Conservation (phyloP, 2,329 filamentous ascomycete genomes). For the Bipolaris bicolor region DNA sequence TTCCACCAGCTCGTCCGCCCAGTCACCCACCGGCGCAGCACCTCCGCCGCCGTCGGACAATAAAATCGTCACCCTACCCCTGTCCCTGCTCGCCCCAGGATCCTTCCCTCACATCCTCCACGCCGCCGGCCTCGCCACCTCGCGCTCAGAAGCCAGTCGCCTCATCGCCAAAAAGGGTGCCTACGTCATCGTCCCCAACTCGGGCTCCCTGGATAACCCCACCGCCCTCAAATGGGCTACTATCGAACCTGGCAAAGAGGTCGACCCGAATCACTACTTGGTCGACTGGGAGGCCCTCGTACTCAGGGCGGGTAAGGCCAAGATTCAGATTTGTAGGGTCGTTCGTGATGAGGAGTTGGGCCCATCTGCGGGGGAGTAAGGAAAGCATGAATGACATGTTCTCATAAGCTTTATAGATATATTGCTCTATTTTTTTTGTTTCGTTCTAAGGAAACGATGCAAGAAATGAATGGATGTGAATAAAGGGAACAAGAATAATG, state of each 20-base stretch:
- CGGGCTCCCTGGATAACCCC: constrained; percentile 49
- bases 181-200: constrained; percentile 60
- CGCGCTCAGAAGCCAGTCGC: constrained; percentile 64
- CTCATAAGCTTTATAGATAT: too few relatives aligned
- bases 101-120: constrained; percentile 66
- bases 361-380: too few relatives aligned
- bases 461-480: too few relatives aligned
- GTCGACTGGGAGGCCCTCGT: constrained; percentile 64
- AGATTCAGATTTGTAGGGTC: constrained; percentile 62
- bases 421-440: too few relatives aligned
- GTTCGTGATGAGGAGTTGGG: constrained; percentile 51
- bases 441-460: too few relatives aligned
- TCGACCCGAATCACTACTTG: constrained; percentile 64
- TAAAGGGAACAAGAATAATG: too few relatives aligned
- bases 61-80: constrained; percentile 65
- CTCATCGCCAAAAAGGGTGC: constrained; percentile 62
- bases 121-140: constrained; percentile 64
- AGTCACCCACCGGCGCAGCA: constrained; percentile 19
- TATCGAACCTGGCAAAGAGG: constrained; percentile 65
- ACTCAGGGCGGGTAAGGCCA: constrained; percentile 65
- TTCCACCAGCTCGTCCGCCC: constrained; percentile 18
- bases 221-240: constrained; percentile 65
- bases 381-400: too few relatives aligned
- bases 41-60: constrained; percentile 39
- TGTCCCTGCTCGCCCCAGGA: constrained; percentile 59